Evolutionary conservation across 2,329 filamentous ascomycete species (phyloP).

Genomic region (Epicoccum sorghinum): DNA sequence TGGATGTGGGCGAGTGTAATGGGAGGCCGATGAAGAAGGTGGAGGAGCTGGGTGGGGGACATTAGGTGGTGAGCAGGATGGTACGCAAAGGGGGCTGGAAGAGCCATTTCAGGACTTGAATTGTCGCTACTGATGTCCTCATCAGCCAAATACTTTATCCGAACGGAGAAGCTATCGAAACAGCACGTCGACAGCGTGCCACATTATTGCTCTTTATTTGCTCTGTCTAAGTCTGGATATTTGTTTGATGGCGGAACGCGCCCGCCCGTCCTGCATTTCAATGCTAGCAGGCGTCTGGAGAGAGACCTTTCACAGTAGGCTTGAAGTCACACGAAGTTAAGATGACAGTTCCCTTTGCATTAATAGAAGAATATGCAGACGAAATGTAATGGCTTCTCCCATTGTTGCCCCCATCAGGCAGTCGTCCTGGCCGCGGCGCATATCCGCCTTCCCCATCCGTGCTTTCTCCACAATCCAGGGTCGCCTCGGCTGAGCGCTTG

Average conservation of each 20-base stretch:
- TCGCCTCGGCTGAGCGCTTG: constrained; percentile 27
- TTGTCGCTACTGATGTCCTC: too few relatives aligned
- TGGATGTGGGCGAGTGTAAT: constrained; percentile 66
- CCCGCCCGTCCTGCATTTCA: not conserved
- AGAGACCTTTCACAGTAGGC: too few relatives aligned
- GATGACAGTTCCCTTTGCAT: too few relatives aligned
- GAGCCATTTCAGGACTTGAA: too few relatives aligned
- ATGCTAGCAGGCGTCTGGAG: too few relatives aligned
- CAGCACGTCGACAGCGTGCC: too few relatives aligned
- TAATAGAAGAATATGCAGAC: too few relatives aligned
- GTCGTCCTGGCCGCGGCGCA: not conserved
- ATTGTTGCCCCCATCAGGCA: not conserved
- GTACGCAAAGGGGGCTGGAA: too few relatives aligned
- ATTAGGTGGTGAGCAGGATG: not conserved
- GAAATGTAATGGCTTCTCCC: not conserved
- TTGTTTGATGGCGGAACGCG: too few relatives aligned
- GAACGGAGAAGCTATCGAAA: too few relatives aligned
- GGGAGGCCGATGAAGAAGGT: constrained; percentile 40
- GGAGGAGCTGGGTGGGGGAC: constrained; percentile 24
- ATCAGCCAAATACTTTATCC: too few relatives aligned
- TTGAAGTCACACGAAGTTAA: too few relatives aligned
- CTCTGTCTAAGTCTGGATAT: not conserved
- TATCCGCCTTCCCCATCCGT: constrained; percentile 28
- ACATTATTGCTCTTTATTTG: not conserved
- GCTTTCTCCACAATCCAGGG: constrained; percentile 20